Evolutionary conservation across 2,329 filamentous ascomycete species (phyloP), one percentile per base, ranked within the genome.

Genomic region (Colletotrichum melonis): DNA sequence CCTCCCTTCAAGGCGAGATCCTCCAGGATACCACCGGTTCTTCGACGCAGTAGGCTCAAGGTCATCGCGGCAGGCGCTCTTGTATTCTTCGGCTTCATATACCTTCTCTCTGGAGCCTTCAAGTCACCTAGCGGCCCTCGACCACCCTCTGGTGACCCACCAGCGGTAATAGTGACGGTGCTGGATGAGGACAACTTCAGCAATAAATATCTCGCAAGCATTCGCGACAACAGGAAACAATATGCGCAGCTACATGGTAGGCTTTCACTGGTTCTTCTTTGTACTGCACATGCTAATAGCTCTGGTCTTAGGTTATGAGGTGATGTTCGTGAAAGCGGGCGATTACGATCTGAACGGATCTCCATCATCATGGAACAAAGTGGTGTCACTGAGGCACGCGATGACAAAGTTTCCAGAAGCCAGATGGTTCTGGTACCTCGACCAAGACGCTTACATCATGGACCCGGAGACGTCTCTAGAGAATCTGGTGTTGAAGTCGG

Each of bases 231-330:
- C 82, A 88, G 97, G 78, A 88, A 93, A 79, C 89, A 93, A 75
- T 99, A 98, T 84, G 97, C 96, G 8, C 89, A 90, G 76, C 92
- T 90, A 80, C 95, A 98, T 84, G 96, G 95, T 97, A 89, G 79
- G 88, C 77, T 49, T 46, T n/a, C 75, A 76, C 52, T 60, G 28
- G 19, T 52, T 58, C 38, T 8, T 19, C 32, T 11, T 24, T 11
- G 24, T 52, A 9, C n/a, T 30, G 24, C 16, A 26, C 49, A 49
- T 26, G 63, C 76, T 78, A 66, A 80, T 63, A 28, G 14, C 22
- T n/a, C 26, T 65, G 16, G 54, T 2, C n/a, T 49, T 75, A 98
- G 95, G 95, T 77, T 98, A 99, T 82, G 88, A 91, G 49, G 93
- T 92, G 54, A 95, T 98, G 87, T 93, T 97, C 81, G 91, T 94